Base-by-base conservation (phyloP, 768 basidiomycete genomes). In the Leucocoprinus birnbaumii region DNA sequence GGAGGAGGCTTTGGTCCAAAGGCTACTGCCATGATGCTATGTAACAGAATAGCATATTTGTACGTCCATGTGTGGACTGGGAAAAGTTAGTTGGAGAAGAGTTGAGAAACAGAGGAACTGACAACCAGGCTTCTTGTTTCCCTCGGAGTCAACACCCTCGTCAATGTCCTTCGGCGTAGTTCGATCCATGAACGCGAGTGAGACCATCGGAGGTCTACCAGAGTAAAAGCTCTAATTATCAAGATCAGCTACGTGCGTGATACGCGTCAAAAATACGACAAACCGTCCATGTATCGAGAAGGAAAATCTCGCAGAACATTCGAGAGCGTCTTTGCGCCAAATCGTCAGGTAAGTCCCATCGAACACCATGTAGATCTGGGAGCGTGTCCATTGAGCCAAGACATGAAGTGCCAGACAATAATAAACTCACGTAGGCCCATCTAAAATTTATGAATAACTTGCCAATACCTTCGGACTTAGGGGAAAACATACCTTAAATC, bases 241-340 rank as follows among this genome's bases (percentile, higher is more conserved):
- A 8, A 24, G 2, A 2, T 50, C 22, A 7, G 19, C 19, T 16
- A 24, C 53, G 5, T 31, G 31, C 5, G 31, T 31, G 31, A 31
- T n/a, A 31, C 31, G 31, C n/a, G n/a, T n/a, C n/a, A 31, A 31
- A 31, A 19, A 14, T 50, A 19, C 11, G 19, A 59, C 70, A 45
- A 61, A 89, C 88, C 37, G 79, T 67, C 76, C 80, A 82, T 0
- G 84, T 83, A 61, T 89, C 88, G 25, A 80, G 63, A 22, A 72
- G 60, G 61, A 85, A 88, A n/a, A 89, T 65, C 46, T 85, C 80
- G 85, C 87, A 91, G 63, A 88, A 89, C 10, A 85, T 68, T 19
- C 72, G 72, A 51, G 73, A 77, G 16, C 87, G 80, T 52, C 74
- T 71, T 55, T 82, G 71, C 16, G 71, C 64, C 38, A 72, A 65